Percentiles rank a stretch among this genome's conserved stretches.
phyloP scores from a whole-genome alignment of 2,329 filamentous ascomycete genomes.

The Alternaria consortialis region DNA sequence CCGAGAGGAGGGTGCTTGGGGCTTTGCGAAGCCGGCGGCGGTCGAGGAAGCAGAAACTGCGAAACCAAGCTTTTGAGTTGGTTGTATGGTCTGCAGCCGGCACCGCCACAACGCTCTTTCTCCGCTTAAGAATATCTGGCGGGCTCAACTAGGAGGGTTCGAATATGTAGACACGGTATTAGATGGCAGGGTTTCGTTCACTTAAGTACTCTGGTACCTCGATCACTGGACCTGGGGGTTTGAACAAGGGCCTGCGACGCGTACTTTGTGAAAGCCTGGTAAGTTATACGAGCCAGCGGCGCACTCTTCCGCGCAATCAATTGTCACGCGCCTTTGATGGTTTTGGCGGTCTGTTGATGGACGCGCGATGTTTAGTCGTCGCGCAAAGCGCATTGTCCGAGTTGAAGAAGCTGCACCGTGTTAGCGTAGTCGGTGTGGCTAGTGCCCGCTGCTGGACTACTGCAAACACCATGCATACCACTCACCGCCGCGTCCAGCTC shows the following conservation, averaged over 20 bases:
- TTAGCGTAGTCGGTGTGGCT: constrained; percentile 20
- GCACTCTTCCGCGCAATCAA: not conserved
- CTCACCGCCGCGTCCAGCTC: constrained; percentile 20
- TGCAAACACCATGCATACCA: constrained; percentile 14
- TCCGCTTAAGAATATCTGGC: constrained; percentile 14
- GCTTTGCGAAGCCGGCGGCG: constrained; percentile 10
- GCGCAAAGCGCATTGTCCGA: constrained; percentile 1
- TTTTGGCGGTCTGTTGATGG: constrained; percentile 1
- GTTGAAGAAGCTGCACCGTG: constrained; percentile 12
- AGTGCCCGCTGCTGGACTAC: constrained; percentile 12
- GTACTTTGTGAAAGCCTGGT: not conserved
- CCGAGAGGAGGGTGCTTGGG: constrained; percentile 5
- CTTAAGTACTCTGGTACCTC: not conserved
- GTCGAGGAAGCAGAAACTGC: constrained; percentile 7
- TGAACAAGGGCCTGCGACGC: constrained; percentile 2
- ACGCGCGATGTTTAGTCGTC: constrained; percentile 5
- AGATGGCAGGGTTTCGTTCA: constrained; percentile 8
- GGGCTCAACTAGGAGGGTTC: constrained; percentile 7
- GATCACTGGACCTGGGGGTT: not conserved
- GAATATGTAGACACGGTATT: not conserved
- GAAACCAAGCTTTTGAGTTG: constrained; percentile 10
- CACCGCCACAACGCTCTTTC: constrained; percentile 24
- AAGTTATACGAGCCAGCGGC: not conserved
- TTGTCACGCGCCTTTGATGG: constrained; percentile 5
- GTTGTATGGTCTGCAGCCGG: constrained; percentile 14